Conservation (phyloP, 768 basidiomycete genomes). For the Suillus discolor region DNA sequence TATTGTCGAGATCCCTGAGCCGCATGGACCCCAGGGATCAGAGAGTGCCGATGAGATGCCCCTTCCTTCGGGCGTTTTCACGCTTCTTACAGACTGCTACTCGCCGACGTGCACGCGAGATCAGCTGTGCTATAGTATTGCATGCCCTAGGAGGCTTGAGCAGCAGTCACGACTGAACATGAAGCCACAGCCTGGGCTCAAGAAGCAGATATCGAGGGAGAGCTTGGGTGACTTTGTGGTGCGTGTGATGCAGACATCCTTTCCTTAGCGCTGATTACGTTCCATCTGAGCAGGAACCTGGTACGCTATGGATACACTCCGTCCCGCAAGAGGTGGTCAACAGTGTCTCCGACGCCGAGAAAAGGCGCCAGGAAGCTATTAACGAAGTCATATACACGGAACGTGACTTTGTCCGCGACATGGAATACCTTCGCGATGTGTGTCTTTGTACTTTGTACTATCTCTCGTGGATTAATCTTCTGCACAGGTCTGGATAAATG, state of each 20-base stretch:
- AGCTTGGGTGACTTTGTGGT: conserved; percentile 81
- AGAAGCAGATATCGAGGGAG: conserved; percentile 80
- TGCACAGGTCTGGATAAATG: conserved; percentile 83
- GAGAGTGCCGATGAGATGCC: conserved; percentile 61
- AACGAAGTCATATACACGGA: conserved; percentile 96
- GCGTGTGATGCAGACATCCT: conserved; percentile 18
- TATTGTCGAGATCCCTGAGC: conserved; percentile 20
- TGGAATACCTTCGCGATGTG: conserved; percentile 97
- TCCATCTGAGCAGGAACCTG: conserved; percentile 61
- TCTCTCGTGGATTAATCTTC: not conserved
- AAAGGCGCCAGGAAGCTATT: conserved; percentile 96
- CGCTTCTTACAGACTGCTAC: conserved; percentile 95
- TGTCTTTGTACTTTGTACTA: conserved; percentile 28
- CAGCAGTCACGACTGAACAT: conserved; percentile 94
- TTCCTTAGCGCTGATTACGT: conserved; percentile 12
- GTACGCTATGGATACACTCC: conserved; percentile 93
- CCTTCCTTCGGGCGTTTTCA: conserved; percentile 93
- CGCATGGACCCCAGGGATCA: conserved; percentile 40
- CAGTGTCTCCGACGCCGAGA: conserved; percentile 90
- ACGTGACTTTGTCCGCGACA: conserved; percentile 95
- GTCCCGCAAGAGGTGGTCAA: conserved; percentile 94
- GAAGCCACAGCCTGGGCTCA: conserved; percentile 89
- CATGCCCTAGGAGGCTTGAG: conserved; percentile 90
- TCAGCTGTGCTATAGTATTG: conserved; percentile 95
- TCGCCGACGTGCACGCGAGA: conserved; percentile 96